Evolutionary conservation across 129 eudicot genomes (phyloP).

Genomic region (Logfia minima): DNA sequence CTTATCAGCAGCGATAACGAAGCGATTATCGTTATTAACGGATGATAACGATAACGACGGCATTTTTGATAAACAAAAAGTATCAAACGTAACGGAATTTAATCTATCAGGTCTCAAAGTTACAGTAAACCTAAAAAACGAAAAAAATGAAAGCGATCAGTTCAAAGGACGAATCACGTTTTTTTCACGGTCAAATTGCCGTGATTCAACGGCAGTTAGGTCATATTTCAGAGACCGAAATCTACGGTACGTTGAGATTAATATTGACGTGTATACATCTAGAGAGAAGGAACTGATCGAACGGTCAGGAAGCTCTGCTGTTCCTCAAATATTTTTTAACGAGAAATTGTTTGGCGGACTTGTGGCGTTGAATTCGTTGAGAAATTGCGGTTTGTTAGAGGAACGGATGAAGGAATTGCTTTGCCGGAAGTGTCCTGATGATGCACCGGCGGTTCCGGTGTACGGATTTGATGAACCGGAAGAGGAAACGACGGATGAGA

Average conservation of each 20-base stretch:
- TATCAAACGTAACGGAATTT: conserved; percentile 65
- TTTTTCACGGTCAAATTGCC: conserved; percentile 79
- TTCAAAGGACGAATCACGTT: conserved; percentile 77
- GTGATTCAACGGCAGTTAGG: conserved; percentile 81
- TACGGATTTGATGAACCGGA: conserved; percentile 86
- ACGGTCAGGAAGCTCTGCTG: conserved; percentile 60
- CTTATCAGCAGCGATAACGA: conserved; percentile 63
- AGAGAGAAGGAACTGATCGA: conserved; percentile 69
- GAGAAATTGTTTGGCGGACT: conserved; percentile 85
- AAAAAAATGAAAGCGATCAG: conserved; percentile 30
- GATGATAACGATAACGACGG: conserved; percentile 27
- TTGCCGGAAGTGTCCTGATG: conserved; percentile 59
- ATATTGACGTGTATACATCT: conserved; percentile 75
- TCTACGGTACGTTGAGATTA: conserved; percentile 73
- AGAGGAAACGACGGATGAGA: conserved; percentile 62
- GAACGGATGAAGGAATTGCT: conserved; percentile 67
- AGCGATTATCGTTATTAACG: conserved; percentile 48
- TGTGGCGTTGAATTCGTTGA: conserved; percentile 75
- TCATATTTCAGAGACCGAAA: conserved; percentile 58
- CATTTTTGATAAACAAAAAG: conserved; percentile 17
- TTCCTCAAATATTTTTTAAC: conserved; percentile 87
- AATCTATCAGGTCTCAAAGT: conserved; percentile 69
- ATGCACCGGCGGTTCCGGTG: conserved; percentile 71
- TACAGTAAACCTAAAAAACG: conserved; percentile 45
- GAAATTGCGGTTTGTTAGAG: conserved; percentile 82